These are phyloP conservation scores for Tulasnella sp. DNA, from an alignment of 768 basidiomycete genomes.

Conservation along the genomic window DNA sequence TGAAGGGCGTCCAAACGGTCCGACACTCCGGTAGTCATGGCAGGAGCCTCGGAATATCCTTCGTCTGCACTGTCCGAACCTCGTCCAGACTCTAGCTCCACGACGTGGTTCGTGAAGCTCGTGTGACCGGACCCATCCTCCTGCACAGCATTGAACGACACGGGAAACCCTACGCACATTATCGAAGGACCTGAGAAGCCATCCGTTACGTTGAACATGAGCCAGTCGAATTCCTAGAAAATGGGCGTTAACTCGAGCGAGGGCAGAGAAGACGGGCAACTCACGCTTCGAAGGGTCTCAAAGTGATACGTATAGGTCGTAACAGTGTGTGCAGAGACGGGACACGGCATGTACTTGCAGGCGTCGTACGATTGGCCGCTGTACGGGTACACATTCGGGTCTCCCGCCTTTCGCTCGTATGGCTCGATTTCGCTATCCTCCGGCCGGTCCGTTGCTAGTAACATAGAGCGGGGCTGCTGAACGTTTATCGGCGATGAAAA, in stretches of 20 bases:
- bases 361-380: not conserved
- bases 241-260: too few species aligned
- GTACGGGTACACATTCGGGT: not conserved
- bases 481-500: not conserved
- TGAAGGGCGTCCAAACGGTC: too few species aligned
- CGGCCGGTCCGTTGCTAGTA: not conserved
- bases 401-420: not conserved
- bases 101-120: too few species aligned
- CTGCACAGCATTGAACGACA: not conserved
- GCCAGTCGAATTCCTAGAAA: not conserved
- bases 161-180: not conserved
- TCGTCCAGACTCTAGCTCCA: too few species aligned
- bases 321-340: not conserved
- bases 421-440: not conserved
- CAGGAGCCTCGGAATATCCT: too few species aligned
- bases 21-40: too few species aligned
- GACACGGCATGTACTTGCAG: conserved; percentile 1
- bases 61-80: too few species aligned
- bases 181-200: not conserved
- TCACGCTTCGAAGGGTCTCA: not conserved
- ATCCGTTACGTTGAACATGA: not conserved
- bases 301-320: not conserved
- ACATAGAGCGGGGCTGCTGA: not conserved
- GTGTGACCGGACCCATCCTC: too few species aligned
- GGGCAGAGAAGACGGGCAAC: not conserved